Evolutionary conservation across 768 basidiomycete genomes (phyloP).

Genomic region (Tulasnella sp.): DNA sequence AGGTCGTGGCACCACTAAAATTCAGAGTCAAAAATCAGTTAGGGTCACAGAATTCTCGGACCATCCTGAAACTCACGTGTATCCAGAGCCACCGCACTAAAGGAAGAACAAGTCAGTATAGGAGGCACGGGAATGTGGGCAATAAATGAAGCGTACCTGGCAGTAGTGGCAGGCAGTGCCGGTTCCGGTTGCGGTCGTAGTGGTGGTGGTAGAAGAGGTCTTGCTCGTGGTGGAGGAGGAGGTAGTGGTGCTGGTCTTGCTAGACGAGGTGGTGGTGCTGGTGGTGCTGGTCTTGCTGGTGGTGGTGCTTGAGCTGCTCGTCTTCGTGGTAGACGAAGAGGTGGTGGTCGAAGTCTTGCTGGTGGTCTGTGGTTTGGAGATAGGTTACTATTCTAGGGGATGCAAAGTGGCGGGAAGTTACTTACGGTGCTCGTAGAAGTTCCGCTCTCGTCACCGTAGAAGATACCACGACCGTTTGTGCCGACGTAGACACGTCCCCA

Average conservation of each 20-base stretch:
- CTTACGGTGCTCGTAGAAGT: neutral
- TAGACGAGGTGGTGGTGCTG: neutral
- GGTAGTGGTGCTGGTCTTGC: neutral
- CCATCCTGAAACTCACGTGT: neutral
- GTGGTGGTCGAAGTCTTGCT: neutral
- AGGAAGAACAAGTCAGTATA: neutral
- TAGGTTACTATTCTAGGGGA: no score
- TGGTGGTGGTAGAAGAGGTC: neutral
- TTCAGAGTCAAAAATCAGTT: neutral
- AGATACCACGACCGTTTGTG: slow-evolving; percentile 28
- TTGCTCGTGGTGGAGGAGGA: neutral
- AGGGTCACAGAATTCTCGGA: neutral
- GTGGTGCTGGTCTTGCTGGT: neutral
- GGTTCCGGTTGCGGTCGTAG: neutral
- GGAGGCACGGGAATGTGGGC: neutral
- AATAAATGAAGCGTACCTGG: neutral
- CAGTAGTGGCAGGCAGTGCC: neutral
- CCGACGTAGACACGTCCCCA: slow-evolving; percentile 27
- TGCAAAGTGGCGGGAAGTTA: neutral
- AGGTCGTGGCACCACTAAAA: slow-evolving; percentile 23
- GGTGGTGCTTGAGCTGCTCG: neutral
- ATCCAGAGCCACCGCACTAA: slow-evolving; percentile 19
- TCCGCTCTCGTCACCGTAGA: slow-evolving; percentile 25
- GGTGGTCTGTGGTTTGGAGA: neutral
- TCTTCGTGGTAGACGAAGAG: neutral